Conservation (phyloP, 1,284 basidiomycete genomes). For the Leccinum pachyderme region DNA sequence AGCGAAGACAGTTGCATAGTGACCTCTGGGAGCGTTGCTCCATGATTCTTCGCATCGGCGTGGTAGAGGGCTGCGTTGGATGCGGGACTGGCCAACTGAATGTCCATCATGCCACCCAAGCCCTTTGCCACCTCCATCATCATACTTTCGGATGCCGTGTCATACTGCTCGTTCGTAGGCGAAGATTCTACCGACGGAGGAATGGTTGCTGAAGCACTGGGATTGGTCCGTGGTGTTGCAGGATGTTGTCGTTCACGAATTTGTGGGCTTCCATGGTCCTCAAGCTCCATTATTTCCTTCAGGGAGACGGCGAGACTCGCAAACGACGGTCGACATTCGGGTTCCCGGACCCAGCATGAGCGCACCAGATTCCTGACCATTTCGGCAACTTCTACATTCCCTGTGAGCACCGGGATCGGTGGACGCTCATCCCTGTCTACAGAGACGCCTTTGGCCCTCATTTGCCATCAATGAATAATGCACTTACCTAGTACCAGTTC, state of each 20-base stretch:
- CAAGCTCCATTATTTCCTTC: conserved; percentile 31
- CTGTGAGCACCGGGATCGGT: conserved; percentile 40
- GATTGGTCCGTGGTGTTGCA: conserved; percentile 7
- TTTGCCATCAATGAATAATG: background rate
- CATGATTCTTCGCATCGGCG: background rate
- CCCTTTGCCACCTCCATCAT: conserved; percentile 9
- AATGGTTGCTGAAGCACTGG: background rate
- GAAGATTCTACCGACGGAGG: conserved; percentile 17
- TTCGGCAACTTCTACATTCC: conserved; percentile 17
- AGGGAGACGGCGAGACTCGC: conserved; percentile 41
- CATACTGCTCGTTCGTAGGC: conserved; percentile 23
- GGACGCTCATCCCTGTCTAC: conserved; percentile 58
- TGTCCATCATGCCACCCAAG: conserved; percentile 15
- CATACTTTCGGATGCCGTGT: conserved; percentile 28
- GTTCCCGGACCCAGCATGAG: conserved; percentile 49
- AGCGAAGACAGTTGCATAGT: conserved; percentile 28
- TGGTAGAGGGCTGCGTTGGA: background rate
- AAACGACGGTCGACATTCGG: conserved; percentile 48
- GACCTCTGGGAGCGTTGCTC: background rate
- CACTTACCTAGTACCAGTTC: conserved; percentile 59
- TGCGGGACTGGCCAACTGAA: conserved; percentile 20
- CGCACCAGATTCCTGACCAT: conserved; percentile 40
- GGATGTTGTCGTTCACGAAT: background rate
- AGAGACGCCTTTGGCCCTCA: background rate
- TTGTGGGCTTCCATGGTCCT: background rate